These are phyloP conservation scores for Ceratobasidium sp. DNA, from an alignment of 1,284 basidiomycete species.

Conservation along the genomic window DNA sequence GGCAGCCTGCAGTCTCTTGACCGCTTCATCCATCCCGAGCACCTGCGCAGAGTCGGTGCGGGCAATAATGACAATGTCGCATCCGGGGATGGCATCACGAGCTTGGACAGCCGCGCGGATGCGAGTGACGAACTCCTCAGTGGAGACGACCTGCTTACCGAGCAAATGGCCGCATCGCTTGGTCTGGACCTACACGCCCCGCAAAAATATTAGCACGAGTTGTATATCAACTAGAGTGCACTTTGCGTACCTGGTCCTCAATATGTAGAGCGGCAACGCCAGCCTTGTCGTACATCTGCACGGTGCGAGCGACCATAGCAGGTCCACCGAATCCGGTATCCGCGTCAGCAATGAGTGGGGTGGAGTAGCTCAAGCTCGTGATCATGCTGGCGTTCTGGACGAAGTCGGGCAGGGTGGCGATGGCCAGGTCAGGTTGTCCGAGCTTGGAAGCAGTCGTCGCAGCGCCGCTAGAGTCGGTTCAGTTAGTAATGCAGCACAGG, in stretches of 20 bases:
- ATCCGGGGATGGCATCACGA: constrained; percentile 73
- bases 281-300: constrained; percentile 72
- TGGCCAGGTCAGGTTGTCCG: constrained; percentile 80
- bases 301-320: constrained; percentile 79
- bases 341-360: constrained; percentile 76
- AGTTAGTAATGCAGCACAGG: too few species aligned
- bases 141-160: constrained; percentile 82
- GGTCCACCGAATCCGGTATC: constrained; percentile 86
- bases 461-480: constrained; percentile 61
- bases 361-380: constrained; percentile 59
- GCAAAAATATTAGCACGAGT: neutral
- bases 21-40: constrained; percentile 81
- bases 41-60: constrained; percentile 85
- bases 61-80: constrained; percentile 81
- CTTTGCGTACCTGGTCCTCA: constrained; percentile 74
- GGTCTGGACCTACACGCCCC: constrained; percentile 70
- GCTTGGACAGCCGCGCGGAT: constrained; percentile 81
- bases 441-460: constrained; percentile 80
- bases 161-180: constrained; percentile 85
- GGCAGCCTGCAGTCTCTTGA: constrained; percentile 73
- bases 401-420: constrained; percentile 81
- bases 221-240: neutral
- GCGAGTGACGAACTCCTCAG: constrained; percentile 77
- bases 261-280: constrained; percentile 83
- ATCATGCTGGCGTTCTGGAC: constrained; percentile 71